A percentile compares a stretch with the other conserved stretches of the same genome.
Conservation (phyloP, 768 basidiomycete species). For the Suillus plorans region DNA sequence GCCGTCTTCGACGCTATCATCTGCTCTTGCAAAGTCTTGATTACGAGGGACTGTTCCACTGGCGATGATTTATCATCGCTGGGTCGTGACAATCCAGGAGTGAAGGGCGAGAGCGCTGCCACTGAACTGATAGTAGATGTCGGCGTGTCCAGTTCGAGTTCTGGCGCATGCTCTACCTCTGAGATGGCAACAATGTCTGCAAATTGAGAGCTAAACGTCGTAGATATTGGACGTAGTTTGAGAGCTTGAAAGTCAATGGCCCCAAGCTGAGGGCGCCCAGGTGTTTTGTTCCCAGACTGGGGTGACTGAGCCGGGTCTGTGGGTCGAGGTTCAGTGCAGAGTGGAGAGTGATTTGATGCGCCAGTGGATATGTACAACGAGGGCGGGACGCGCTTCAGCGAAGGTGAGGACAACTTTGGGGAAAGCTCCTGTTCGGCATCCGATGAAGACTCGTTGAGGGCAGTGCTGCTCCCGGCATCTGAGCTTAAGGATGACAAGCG, state of each 20-base stretch:
- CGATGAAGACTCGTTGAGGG: conserved; percentile 16
- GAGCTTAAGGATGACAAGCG: conserved; percentile 37
- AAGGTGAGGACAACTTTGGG: background rate
- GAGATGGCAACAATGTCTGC: conserved; percentile 38
- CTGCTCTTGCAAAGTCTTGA: conserved; percentile 62
- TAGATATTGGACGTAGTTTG: conserved; percentile 73
- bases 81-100: conserved; percentile 35
- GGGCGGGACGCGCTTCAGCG: conserved; percentile 30
- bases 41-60: conserved; percentile 44
- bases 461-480: conserved; percentile 10
- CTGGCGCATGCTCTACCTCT: conserved; percentile 29
- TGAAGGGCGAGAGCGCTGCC: conserved; percentile 47
- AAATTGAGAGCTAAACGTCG: conserved; percentile 72
- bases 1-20: conserved; percentile 54
- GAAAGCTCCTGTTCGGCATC: conserved; percentile 14
- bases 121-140: conserved; percentile 44
- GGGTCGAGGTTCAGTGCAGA: conserved; percentile 7
- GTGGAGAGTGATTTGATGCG: conserved; percentile 14
- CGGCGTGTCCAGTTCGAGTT: conserved; percentile 48
- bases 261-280: conserved; percentile 67
- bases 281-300: conserved; percentile 24
- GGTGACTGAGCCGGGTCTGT: conserved; percentile 14
- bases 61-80: conserved; percentile 33
- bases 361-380: conserved; percentile 30
- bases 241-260: conserved; percentile 64